These are phyloP conservation scores for Cryphonectria parasitica DNA, from an alignment of 2,329 filamentous ascomycete species.

Conservation along the genomic window DNA sequence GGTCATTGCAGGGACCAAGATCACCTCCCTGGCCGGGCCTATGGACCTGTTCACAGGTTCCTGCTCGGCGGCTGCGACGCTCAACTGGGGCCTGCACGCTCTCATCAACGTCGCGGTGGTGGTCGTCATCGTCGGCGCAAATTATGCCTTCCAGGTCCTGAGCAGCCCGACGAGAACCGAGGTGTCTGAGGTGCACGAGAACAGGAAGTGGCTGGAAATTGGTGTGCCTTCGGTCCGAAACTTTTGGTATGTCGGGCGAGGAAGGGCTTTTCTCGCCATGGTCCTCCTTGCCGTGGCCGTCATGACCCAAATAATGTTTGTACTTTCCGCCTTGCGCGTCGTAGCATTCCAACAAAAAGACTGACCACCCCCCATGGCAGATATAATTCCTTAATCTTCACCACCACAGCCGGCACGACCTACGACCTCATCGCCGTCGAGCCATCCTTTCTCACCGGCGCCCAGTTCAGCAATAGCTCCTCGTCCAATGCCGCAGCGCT, in stretches of 20 bases:
- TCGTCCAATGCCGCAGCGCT: constrained; percentile 42
- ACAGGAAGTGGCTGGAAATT: constrained; percentile 55
- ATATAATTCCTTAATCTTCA: constrained; percentile 57
- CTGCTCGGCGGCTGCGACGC: constrained; percentile 41
- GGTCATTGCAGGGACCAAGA: constrained; percentile 42
- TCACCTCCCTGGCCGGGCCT: constrained; percentile 40
- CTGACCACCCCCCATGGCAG: constrained; percentile 35
- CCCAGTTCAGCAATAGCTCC: constrained; percentile 42
- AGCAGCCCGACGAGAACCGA: constrained; percentile 57
- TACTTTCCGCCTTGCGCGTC: not conserved
- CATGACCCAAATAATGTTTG: constrained; percentile 55
- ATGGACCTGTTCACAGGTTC: constrained; percentile 44
- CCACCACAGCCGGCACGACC: constrained; percentile 42
- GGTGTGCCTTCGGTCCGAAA: constrained; percentile 58
- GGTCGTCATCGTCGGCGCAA: constrained; percentile 51
- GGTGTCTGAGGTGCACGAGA: constrained; percentile 50
- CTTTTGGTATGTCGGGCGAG: constrained; percentile 46
- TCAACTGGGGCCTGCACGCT: constrained; percentile 49
- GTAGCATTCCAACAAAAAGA: not conserved
- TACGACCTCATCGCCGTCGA: constrained; percentile 43
- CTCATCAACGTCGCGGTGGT: constrained; percentile 49
- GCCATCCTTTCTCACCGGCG: constrained; percentile 41
- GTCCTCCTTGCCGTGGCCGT: constrained; percentile 48
- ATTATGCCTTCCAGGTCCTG: constrained; percentile 59
- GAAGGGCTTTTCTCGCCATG: constrained; percentile 44